Evolutionary conservation across 164 flowering plant genomes (phyloP).

Genomic region (Vitis rotundifolia): DNA sequence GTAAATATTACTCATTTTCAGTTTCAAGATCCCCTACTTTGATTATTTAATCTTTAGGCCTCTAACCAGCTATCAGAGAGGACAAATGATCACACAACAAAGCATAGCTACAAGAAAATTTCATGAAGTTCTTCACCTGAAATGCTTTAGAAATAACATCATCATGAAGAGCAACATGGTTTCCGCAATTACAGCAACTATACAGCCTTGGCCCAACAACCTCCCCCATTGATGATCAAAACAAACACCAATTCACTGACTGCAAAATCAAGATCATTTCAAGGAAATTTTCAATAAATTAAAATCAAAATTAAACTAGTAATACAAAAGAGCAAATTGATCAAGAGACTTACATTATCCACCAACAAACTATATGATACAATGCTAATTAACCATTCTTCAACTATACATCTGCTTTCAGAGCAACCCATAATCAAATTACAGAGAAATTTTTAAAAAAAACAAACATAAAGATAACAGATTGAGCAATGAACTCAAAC

Average conservation of each 20-base stretch:
- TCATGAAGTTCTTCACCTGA: slow-evolving; percentile 38
- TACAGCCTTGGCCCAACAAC: slow-evolving; percentile 56
- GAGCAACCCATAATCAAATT: too few species aligned
- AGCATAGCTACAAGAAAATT: background rate
- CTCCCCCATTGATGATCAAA: slow-evolving; percentile 36
- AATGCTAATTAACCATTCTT: background rate
- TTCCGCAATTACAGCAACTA: slow-evolving; percentile 70
- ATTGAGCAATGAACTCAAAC: too few species aligned
- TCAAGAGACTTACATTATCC: background rate
- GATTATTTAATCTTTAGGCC: background rate
- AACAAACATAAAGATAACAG: too few species aligned
- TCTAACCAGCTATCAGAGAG: background rate
- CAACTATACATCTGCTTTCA: slow-evolving; percentile 1
- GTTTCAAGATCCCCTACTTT: background rate
- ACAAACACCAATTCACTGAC: slow-evolving; percentile 3
- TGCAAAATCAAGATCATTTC: slow-evolving; percentile 2
- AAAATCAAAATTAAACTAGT: background rate
- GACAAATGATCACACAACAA: background rate
- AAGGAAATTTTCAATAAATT: background rate
- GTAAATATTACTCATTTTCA: background rate
- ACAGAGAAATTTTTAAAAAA: too few species aligned
- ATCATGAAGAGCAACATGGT: slow-evolving; percentile 66
- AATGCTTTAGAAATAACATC: slow-evolving; percentile 69
- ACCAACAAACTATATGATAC: background rate
- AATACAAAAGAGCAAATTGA: background rate